phyloP scores from a whole-genome alignment of 225 moss, liverwort and hornwort species.

The Marchantia paleacea region DNA sequence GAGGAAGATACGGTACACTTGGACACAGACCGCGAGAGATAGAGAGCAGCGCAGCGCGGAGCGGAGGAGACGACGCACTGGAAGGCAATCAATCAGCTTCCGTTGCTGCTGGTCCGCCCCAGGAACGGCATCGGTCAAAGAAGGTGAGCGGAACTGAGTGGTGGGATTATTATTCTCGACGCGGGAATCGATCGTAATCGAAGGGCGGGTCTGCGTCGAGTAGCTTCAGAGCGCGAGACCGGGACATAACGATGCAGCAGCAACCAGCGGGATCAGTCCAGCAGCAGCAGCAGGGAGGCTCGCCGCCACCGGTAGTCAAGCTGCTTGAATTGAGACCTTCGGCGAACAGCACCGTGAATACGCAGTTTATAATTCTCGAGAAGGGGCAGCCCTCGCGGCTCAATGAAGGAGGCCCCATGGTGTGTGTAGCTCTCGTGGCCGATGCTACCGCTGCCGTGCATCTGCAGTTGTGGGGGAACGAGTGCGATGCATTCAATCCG shows the following conservation, averaged over 20 bases:
- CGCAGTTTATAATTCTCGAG: conserved; percentile 72
- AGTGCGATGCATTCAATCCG: conserved; percentile 83
- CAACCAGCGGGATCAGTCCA: background rate
- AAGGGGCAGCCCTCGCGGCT: conserved; percentile 67
- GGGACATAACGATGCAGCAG: conserved; percentile 14
- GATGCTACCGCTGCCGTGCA: conserved; percentile 82
- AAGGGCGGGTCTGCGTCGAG: no score
- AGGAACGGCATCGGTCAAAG: no score
- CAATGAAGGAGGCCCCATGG: conserved; percentile 49
- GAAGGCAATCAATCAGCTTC: no score
- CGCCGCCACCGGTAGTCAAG: conserved; percentile 20
- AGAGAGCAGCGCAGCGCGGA: no score
- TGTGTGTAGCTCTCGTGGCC: conserved; percentile 76
- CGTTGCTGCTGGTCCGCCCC: no score
- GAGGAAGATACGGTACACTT: no score
- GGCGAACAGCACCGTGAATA: conserved; percentile 57
- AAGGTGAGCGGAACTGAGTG: no score
- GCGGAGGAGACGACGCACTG: no score
- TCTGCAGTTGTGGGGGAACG: conserved; percentile 76
- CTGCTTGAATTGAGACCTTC: conserved; percentile 65
- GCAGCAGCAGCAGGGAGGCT: background rate
- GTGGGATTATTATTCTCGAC: no score
- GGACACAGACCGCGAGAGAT: no score
- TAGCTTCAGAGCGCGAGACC: background rate
- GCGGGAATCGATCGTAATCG: no score